These are phyloP conservation scores for Tilletia indica DNA, from an alignment of 1,284 basidiomycete species.

Conservation along the genomic window DNA sequence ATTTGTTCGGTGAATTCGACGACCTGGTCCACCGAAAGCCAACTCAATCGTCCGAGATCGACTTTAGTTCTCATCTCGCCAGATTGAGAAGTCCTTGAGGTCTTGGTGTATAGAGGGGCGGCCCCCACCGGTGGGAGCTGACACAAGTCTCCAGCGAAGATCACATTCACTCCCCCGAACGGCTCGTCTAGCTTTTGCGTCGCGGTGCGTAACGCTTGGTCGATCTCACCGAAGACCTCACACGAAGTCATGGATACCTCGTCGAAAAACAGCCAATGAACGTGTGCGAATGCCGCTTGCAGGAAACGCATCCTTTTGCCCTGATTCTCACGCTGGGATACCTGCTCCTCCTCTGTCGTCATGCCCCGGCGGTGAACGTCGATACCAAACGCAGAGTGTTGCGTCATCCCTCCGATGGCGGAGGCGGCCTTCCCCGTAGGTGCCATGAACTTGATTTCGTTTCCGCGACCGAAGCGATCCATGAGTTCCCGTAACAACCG, in stretches of 20 bases:
- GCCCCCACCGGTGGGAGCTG: not conserved
- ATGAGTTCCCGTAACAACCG: not conserved
- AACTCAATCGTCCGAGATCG: not conserved
- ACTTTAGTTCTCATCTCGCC: not conserved
- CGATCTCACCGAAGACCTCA: not conserved
- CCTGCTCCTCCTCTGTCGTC: not conserved
- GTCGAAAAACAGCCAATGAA: not conserved
- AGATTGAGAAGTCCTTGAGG: too few species aligned
- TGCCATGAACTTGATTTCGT: not conserved
- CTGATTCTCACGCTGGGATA: not conserved
- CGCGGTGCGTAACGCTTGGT: not conserved
- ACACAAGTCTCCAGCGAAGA: not conserved
- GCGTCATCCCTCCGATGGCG: not conserved
- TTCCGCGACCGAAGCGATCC: not conserved
- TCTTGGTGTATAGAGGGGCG: not conserved
- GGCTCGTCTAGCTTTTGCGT: not conserved
- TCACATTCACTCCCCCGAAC: not conserved
- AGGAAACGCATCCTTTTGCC: not conserved
- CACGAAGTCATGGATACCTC: too few species aligned
- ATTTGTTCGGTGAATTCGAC: slow-evolving; percentile 3
- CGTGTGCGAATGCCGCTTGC: not conserved
- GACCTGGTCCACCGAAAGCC: not conserved
- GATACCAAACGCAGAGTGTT: not conserved
- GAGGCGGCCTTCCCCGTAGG: not conserved
- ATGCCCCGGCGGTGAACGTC: not conserved